Base-by-base conservation (phyloP, 306 rosid species). In the Morella rubra region DNA sequence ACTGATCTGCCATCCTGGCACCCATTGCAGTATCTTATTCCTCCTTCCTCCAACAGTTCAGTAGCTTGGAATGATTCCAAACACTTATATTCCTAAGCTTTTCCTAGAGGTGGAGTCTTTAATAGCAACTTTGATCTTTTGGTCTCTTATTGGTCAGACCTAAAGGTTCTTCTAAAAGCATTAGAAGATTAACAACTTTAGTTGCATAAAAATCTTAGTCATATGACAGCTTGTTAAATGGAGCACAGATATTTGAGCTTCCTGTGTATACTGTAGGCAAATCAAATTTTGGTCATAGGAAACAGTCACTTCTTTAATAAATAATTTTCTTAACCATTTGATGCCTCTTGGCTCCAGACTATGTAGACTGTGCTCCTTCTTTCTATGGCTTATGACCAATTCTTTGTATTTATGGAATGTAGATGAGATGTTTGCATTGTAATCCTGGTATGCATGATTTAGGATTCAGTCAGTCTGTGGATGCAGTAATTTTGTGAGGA, bases 41-140 rank as follows among this genome's bases (percentile, higher is more conserved):
- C 22, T 66, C 5, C 27, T 42, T 66, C 27, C 46, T 44, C n/a
- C 12, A 44, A 16, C 71, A 66, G 50, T 66, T 65, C 0, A 5
- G 71, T 42, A n/a, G 47, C 71, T n/a, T 66, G 24, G 24, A 7
- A 65, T 65, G 71, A 19, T 66, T 66, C 27, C 22, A 66, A 66
- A 13, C 71, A 42, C 41, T 49, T 14, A 15, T 50, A 41, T 66
- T 66, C 71, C 16, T 40, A 8, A 37, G 20, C 47, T 62, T 66
- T 2, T 4, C 49, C 71, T 5, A 1, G 71, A 18, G 8, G 47
- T 66, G 71, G 71, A 66, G 42, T 15, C 50, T 66, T 3, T 8
- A 37, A 15, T 42, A n/a, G 32, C 71, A 66, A 66, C 71, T 66
- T 66, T 66, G 50, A 42, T 13, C 47, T 42, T 5, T 66, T 66